Percentiles rank a stretch among this genome's conserved stretches.
Evolutionary conservation across 345 rosid species (phyloP).

Genomic region (Excoecaria cochinchinensis): DNA sequence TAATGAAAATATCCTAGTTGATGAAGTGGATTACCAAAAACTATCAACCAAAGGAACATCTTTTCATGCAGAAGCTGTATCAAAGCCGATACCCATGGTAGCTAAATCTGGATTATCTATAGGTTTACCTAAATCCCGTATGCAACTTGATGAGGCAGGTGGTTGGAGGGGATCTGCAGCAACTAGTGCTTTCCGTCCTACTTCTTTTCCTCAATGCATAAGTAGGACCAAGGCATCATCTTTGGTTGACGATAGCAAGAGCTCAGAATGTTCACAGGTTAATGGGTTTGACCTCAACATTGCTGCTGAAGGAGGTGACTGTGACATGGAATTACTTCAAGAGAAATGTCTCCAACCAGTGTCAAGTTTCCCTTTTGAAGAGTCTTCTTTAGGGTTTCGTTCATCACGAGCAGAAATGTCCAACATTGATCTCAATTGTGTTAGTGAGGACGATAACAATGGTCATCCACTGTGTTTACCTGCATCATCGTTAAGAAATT

Average conservation of each 20-base stretch:
- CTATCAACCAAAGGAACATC: neutral
- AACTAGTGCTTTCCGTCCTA: conserved; percentile 25
- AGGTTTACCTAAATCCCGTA: conserved; percentile 5
- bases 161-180: conserved; percentile 32
- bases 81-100: conserved; percentile 25
- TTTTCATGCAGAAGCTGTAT: conserved; percentile 1
- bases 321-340: conserved; percentile 8
- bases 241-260: neutral
- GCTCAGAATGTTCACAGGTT: conserved; percentile 7
- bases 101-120: conserved; percentile 20
- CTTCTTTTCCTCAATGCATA: conserved; percentile 11
- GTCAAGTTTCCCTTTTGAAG: conserved; percentile 12
- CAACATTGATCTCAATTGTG: conserved; percentile 23
- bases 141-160: conserved; percentile 13
- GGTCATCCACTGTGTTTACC: conserved; percentile 11
- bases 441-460: conserved; percentile 13
- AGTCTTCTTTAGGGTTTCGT: conserved; percentile 2
- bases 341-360: conserved; percentile 3
- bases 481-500: conserved; percentile 4
- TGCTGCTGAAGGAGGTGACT: conserved; percentile 21
- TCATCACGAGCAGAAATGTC: conserved; percentile 7
- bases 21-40: conserved; percentile 4
- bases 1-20: conserved; percentile 13
- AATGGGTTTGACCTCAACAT: conserved; percentile 26
- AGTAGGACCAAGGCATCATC: conserved; percentile 5